Evolutionary conservation across 108 stramenopile species (phyloP).

Genomic region (Cyclotella kingstonii): DNA sequence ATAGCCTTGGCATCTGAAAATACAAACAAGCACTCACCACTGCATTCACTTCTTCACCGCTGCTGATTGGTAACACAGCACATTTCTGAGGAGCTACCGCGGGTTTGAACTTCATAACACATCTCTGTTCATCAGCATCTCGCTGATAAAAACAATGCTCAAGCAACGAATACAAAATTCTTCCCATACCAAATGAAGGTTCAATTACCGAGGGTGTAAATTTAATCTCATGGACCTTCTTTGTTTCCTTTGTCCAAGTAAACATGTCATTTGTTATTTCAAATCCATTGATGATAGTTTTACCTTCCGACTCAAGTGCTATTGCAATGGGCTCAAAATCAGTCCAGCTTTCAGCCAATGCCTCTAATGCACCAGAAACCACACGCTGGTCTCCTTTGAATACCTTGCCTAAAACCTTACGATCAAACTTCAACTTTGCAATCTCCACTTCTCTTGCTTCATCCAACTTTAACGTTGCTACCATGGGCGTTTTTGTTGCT

Average conservation of each 20-base stretch:
- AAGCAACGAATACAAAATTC: conserved; percentile 95
- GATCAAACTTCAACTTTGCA: conserved; percentile 88
- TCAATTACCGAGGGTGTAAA: conserved; percentile 99
- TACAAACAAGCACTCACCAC: conserved; percentile 45
- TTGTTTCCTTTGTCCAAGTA: conserved; percentile 75
- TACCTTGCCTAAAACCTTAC: conserved; percentile 85
- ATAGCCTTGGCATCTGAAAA: background rate
- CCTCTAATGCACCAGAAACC: conserved; percentile 90
- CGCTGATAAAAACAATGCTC: conserved; percentile 98
- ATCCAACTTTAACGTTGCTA: conserved; percentile 88
- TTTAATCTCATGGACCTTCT: conserved; percentile 94
- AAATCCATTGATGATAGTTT: conserved; percentile 84
- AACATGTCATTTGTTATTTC: conserved; percentile 93
- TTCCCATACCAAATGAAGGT: conserved; percentile 99
- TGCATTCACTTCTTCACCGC: conserved; percentile 74
- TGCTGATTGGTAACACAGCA: conserved; percentile 91
- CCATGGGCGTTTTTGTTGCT: conserved; percentile 93
- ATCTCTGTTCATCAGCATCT: conserved; percentile 91
- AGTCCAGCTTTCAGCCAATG: conserved; percentile 87
- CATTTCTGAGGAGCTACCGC: conserved; percentile 97
- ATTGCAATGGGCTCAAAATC: conserved; percentile 89
- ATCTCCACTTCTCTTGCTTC: conserved; percentile 76
- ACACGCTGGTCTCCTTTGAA: conserved; percentile 93
- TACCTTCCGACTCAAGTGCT: conserved; percentile 85
- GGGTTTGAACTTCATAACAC: conserved; percentile 96